Base-by-base conservation (phyloP, 805 yeast genomes). In the Wickerhamomyces hampshirensis region DNA sequence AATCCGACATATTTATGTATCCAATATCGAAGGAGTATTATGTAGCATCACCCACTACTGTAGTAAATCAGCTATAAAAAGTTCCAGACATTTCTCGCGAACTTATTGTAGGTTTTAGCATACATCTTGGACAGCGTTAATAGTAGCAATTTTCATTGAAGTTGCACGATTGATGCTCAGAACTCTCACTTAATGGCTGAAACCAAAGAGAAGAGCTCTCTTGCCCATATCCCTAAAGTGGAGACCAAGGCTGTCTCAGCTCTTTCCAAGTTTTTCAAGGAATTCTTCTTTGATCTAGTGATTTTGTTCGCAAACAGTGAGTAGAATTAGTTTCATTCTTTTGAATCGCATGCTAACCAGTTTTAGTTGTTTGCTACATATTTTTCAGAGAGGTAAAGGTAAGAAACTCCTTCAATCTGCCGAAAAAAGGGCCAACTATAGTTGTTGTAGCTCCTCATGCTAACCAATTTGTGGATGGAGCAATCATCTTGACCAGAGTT, bases 401-500 rank as follows among this genome's bases (percentile, higher is more conserved):
- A 1, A 66, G 88, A 35, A 91, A 91, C 10, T 81, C 82, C 0
- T 78, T 73, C 52, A 67, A 78, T 33, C 53, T 79, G 23, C 84
- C 84, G 2, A 65, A 68, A 30, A 51, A 65, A 8, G 84, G 82
- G 0, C 82, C 89, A 1, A 75, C 81, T n/a, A 79, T 83, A 37
- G 74, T 81, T 50, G 89, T 83, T 26, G 86, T 81, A 28, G 89
- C 89, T 3, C 91, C 91, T 2, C 89, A 83, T 59, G 87, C 87
- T 6, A 87, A 87, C 59, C 96, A 88, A 62, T 89, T 89, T 55
- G 87, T 89, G 23, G 83, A 76, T 47, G 88, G 86, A 4, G 73
- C 86, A 37, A 66, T 91, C 39, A 71, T 91, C 32, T 80, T 86
- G 84, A 73, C 80, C 30, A 84, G 80, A 50, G 84, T 85, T 18